Evolutionary conservation across 148 eudicot species (phyloP).

Genomic region (Simmondsia chinensis): DNA sequence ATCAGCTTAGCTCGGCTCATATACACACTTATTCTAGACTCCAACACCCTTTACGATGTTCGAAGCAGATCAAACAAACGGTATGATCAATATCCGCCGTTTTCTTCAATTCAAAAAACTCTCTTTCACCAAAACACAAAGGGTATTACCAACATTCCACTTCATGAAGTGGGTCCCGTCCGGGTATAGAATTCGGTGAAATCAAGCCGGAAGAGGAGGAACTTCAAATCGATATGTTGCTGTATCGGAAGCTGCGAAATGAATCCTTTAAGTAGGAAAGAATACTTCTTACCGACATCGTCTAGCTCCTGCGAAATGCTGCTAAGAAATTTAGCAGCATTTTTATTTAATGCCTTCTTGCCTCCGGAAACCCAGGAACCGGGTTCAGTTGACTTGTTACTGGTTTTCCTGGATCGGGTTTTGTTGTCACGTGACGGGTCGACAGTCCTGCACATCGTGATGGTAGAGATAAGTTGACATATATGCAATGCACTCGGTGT

Average conservation of each 20-base stretch:
- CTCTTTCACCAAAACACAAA: no score
- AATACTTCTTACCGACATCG: slow-evolving; percentile 61
- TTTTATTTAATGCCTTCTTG: slow-evolving; percentile 69
- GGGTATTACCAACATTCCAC: no score
- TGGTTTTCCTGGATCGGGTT: slow-evolving; percentile 21
- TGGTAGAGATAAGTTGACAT: background rate
- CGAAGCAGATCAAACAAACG: no score
- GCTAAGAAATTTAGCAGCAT: slow-evolving; percentile 70
- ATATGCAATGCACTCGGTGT: no score
- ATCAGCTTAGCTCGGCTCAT: no score
- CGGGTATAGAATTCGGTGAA: slow-evolving; percentile 86
- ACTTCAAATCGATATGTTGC: slow-evolving; percentile 88
- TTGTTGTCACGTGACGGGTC: slow-evolving; percentile 45
- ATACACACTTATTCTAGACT: no score
- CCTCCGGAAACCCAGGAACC: slow-evolving; percentile 85
- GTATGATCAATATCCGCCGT: no score
- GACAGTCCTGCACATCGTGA: slow-evolving; percentile 41
- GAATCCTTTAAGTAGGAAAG: slow-evolving; percentile 70
- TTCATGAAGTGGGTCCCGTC: slow-evolving; percentile 33
- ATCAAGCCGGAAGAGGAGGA: slow-evolving; percentile 88
- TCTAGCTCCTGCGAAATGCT: slow-evolving; percentile 70
- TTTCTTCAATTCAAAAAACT: no score
- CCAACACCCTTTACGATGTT: no score
- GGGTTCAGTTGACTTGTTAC: slow-evolving; percentile 41
- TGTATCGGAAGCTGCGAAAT: slow-evolving; percentile 82